These are phyloP conservation scores for Yamadazyma oceani DNA, from an alignment of 1,139 yeast species.

Conservation along the genomic window DNA sequence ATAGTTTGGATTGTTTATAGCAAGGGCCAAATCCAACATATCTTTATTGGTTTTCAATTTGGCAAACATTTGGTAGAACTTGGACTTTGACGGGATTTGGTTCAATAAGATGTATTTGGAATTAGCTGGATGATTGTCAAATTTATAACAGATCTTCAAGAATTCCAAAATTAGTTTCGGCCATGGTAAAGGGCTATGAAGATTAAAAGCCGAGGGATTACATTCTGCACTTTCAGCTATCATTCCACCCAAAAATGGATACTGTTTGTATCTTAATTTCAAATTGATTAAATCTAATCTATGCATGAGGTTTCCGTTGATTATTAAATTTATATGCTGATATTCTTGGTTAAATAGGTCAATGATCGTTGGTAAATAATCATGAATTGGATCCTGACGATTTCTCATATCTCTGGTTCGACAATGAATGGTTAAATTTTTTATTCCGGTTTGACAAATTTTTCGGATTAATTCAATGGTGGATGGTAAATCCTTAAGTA, in stretches of 20 bases:
- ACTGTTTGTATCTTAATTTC: constrained; percentile 45
- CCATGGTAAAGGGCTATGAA: constrained; percentile 53
- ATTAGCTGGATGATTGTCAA: constrained; percentile 65
- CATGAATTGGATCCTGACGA: constrained; percentile 74
- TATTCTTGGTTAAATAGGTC: constrained; percentile 41
- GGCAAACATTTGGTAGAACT: constrained; percentile 57
- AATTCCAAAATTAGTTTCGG: constrained; percentile 51
- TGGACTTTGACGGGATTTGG: constrained; percentile 77
- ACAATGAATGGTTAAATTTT: constrained; percentile 86
- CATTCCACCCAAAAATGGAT: constrained; percentile 72
- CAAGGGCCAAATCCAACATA: constrained; percentile 31
- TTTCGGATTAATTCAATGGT: constrained; percentile 62
- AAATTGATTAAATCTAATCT: constrained; percentile 56
- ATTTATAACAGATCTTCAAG: constrained; percentile 49
- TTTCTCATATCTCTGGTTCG: constrained; percentile 89
- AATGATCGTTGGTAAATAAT: constrained; percentile 61
- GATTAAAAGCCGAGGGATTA: constrained; percentile 74
- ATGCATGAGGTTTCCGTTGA: constrained; percentile 74
- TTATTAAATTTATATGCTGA: constrained; percentile 58
- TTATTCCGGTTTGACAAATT: constrained; percentile 77
- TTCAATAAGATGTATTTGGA: constrained; percentile 79
- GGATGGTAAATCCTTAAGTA: constrained; percentile 53
- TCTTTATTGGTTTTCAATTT: constrained; percentile 58
- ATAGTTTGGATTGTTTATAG: not conserved
- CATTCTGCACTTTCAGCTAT: constrained; percentile 88